Evolutionary conservation across 176 grass and related monocot genomes (phyloP).

Genomic region (Typha latifolia): DNA sequence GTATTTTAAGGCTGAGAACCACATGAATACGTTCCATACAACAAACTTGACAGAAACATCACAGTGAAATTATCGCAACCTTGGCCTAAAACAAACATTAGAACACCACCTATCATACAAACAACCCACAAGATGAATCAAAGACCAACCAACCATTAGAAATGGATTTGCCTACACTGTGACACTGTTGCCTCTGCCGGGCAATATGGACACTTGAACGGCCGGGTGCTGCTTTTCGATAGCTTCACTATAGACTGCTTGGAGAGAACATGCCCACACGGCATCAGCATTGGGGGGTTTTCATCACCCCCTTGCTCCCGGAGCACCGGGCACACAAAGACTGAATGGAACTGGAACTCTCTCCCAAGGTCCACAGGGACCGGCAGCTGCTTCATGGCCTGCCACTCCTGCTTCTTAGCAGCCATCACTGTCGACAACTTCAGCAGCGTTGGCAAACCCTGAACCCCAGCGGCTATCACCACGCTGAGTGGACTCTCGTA

Average conservation of each 20-base stretch:
- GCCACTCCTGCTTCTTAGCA: slow-evolving; percentile 75
- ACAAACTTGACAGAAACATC: no score
- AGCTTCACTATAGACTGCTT: slow-evolving; percentile 77
- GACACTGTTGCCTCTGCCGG: slow-evolving; percentile 44
- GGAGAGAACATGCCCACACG: slow-evolving; percentile 72
- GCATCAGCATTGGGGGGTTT: slow-evolving; percentile 95
- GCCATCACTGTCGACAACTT: slow-evolving; percentile 70
- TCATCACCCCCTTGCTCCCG: slow-evolving; percentile 72
- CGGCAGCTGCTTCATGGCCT: slow-evolving; percentile 82
- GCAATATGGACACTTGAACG: slow-evolving; percentile 92
- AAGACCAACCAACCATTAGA: slow-evolving; percentile 23
- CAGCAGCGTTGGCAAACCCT: slow-evolving; percentile 71
- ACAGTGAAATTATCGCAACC: no score
- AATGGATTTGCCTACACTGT: slow-evolving; percentile 80
- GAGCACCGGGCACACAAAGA: slow-evolving; percentile 85
- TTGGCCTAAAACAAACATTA: no score
- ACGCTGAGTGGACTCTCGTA: slow-evolving; percentile 46
- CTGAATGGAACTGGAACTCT: slow-evolving; percentile 76
- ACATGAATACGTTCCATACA: no score
- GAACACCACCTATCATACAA: no score
- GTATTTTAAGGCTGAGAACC: no score
- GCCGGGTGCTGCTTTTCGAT: slow-evolving; percentile 69
- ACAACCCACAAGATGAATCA: not conserved
- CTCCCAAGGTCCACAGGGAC: slow-evolving; percentile 62
- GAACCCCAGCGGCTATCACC: slow-evolving; percentile 54